Evolutionary conservation across 2,329 filamentous ascomycete genomes (phyloP).

Genomic region (Hypoxylon sp.): DNA sequence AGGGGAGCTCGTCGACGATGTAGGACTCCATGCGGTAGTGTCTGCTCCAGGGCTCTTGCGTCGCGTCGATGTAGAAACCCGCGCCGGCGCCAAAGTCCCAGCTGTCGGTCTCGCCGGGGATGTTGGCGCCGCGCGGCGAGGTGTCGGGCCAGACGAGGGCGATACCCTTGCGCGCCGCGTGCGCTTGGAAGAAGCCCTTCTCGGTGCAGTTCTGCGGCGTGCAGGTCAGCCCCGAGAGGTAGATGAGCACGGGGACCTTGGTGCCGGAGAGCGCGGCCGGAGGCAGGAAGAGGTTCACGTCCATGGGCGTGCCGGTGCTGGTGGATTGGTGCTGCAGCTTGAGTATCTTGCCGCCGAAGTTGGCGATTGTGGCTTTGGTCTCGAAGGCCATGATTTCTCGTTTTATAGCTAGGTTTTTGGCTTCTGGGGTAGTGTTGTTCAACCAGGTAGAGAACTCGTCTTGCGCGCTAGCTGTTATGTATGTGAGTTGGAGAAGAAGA

Average conservation of each 20-base stretch:
- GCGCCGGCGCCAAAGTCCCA: constrained; percentile 95
- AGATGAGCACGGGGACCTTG: constrained; percentile 89
- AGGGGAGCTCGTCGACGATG: constrained; percentile 88
- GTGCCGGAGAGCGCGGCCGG: constrained; percentile 70
- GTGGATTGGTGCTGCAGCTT: constrained; percentile 91
- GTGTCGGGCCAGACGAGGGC: constrained; percentile 97
- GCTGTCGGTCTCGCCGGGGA: constrained; percentile 86
- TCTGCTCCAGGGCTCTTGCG: constrained; percentile 77
- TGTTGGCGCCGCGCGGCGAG: constrained; percentile 85
- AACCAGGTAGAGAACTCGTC: not conserved
- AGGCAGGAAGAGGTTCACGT: constrained; percentile 92
- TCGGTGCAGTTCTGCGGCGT: constrained; percentile 88
- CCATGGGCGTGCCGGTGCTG: constrained; percentile 88
- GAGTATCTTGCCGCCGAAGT: constrained; percentile 93
- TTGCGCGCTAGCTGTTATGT: constrained; percentile 1
- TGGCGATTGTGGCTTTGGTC: constrained; percentile 89
- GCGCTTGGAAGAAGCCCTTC: constrained; percentile 91
- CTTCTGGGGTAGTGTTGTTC: not conserved
- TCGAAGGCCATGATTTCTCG: constrained; percentile 79
- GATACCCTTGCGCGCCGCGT: constrained; percentile 83
- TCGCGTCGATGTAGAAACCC: constrained; percentile 95
- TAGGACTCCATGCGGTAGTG: constrained; percentile 98
- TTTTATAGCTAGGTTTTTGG: not conserved
- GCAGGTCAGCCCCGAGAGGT: constrained; percentile 94
- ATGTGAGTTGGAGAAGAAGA: constrained; percentile 5